Percentiles rank a stretch among this genome's conserved stretches.
Conservation (phyloP, 1,284 basidiomycete genomes). For the Heterobasidion occidentale region DNA sequence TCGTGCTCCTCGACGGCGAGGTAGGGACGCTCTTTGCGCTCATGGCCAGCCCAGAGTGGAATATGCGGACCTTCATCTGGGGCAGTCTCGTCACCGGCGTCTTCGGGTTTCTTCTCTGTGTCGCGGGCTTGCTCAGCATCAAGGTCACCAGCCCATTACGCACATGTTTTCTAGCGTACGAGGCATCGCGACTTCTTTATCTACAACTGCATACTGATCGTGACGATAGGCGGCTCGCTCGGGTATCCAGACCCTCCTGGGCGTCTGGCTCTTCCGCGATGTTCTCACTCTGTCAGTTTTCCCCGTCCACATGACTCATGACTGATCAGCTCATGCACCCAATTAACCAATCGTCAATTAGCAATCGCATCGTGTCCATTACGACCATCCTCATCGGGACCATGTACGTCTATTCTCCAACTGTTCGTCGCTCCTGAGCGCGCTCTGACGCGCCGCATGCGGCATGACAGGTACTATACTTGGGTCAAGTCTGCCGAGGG, state of each 20-base stretch:
- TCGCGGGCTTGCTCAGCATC: constrained; percentile 64
- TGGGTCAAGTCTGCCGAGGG: constrained; percentile 54
- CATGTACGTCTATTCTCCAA: constrained; percentile 28
- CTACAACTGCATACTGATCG: background rate
- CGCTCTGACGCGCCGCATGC: constrained; percentile 1
- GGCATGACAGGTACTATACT: constrained; percentile 45
- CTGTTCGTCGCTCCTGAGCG: background rate
- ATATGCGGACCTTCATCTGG: constrained; percentile 48
- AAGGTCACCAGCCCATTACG: constrained; percentile 68
- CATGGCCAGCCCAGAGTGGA: constrained; percentile 32
- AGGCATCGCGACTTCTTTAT: constrained; percentile 12
- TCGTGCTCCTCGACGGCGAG: constrained; percentile 53
- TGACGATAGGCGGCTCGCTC: constrained; percentile 53
- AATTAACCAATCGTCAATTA: background rate
- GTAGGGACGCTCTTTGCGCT: constrained; percentile 30
- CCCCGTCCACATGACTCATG: background rate
- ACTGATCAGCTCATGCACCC: background rate
- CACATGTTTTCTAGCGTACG: constrained; percentile 72
- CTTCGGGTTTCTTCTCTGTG: constrained; percentile 67
- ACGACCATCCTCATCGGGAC: constrained; percentile 54
- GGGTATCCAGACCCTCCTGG: constrained; percentile 66
- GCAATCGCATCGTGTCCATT: constrained; percentile 57
- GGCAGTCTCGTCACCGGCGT: constrained; percentile 59
- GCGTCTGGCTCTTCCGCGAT: constrained; percentile 61
- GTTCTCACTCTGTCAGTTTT: constrained; percentile 50